These are phyloP conservation scores for Tetracladium marchalianum DNA, from an alignment of 495 filamentous ascomycete genomes.

Conservation along the genomic window DNA sequence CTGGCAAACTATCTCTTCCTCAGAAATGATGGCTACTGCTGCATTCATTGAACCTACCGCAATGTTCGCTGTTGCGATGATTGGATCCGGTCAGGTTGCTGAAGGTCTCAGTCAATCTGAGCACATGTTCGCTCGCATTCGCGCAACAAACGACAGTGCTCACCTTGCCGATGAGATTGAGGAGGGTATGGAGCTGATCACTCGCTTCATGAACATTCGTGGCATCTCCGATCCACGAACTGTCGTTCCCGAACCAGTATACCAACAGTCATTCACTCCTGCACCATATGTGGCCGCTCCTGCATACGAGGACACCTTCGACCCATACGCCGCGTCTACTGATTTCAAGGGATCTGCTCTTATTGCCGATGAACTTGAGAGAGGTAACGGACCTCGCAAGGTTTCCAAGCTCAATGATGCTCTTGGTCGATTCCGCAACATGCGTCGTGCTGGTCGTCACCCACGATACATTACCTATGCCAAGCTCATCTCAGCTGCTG, in stretches of 20 bases:
- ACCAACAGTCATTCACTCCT: slow-evolving; percentile 21
- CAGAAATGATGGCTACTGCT: slow-evolving; percentile 43
- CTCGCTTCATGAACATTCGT: slow-evolving; percentile 59
- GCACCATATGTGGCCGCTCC: slow-evolving; percentile 16
- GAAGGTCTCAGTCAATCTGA: slow-evolving; percentile 69
- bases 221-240: slow-evolving; percentile 36
- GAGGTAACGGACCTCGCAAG: slow-evolving; percentile 51
- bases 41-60: slow-evolving; percentile 75
- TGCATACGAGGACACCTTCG: slow-evolving; percentile 65
- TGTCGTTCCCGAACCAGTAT: slow-evolving; percentile 24
- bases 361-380: slow-evolving; percentile 80
- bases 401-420: slow-evolving; percentile 70
- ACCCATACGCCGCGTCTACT: slow-evolving; percentile 80
- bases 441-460: slow-evolving; percentile 83
- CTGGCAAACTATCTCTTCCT: slow-evolving; percentile 60
- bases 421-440: slow-evolving; percentile 74
- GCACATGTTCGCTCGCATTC: slow-evolving; percentile 73
- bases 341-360: slow-evolving; percentile 86
- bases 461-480: slow-evolving; percentile 93
- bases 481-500: slow-evolving; percentile 85
- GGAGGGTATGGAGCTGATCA: slow-evolving; percentile 73
- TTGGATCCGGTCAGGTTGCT: slow-evolving; percentile 68
- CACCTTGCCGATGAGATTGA: slow-evolving; percentile 71
- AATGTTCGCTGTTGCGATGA: slow-evolving; percentile 76
- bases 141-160: slow-evolving; percentile 33